Conservation (phyloP, 345 rosid genomes). For the Euphorbia pulcherrima region DNA sequence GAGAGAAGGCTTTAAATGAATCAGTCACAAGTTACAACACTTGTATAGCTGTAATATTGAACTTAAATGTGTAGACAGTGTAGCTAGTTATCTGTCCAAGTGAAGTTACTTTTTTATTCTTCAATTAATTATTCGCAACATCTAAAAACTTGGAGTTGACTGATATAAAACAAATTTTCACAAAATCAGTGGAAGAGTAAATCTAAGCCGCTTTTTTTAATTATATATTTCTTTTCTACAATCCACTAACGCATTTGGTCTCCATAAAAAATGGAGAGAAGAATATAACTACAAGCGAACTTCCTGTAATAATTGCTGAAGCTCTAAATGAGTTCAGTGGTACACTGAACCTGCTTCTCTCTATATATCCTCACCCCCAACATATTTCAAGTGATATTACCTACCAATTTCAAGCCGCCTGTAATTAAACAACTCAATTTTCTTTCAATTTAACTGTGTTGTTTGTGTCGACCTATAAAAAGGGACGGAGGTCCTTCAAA, state of each 20-base stretch:
- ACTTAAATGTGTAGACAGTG: too few relatives aligned
- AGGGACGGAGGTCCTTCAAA: slow-evolving; percentile 14
- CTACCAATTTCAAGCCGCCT: not conserved
- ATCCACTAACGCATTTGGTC: slow-evolving; percentile 11
- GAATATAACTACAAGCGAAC: slow-evolving; percentile 12
- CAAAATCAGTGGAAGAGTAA: not conserved
- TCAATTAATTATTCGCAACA: too few relatives aligned
- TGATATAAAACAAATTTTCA: not conserved
- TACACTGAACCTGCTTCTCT: slow-evolving; percentile 33
- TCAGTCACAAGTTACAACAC: too few relatives aligned
- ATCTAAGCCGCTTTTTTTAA: not conserved
- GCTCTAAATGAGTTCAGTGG: slow-evolving; percentile 22
- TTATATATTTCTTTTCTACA: slow-evolving; percentile 6
- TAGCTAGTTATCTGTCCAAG: too few relatives aligned
- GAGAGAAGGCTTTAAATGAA: too few relatives aligned
- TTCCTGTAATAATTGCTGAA: slow-evolving; percentile 19
- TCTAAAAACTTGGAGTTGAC: not conserved
- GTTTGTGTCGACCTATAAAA: slow-evolving; percentile 9
- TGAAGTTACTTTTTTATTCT: too few relatives aligned
- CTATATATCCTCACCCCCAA: slow-evolving; percentile 13
- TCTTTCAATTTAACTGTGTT: slow-evolving; percentile 5
- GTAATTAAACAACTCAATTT: not conserved
- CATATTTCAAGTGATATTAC: not conserved
- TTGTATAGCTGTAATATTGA: too few relatives aligned
- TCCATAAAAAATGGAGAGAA: slow-evolving; percentile 5